Evolutionary conservation across 116 monocot genomes (phyloP).

Genomic region (Trichopus zeylanicus): DNA sequence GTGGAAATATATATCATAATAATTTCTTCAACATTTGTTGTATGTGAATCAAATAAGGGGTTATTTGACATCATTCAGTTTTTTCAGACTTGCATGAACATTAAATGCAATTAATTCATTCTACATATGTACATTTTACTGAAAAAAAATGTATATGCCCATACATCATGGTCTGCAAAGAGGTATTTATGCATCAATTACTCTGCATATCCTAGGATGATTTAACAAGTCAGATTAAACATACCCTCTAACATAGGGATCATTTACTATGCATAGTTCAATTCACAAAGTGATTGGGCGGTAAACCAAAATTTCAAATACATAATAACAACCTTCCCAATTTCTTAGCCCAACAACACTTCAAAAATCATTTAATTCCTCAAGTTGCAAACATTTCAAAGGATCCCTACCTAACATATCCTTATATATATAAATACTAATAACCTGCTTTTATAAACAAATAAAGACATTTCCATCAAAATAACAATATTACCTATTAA

Average conservation of each 20-base stretch:
- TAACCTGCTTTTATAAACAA: constrained; percentile 29
- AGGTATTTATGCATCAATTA: background rate
- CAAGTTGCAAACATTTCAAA: constrained; percentile 32
- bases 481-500: background rate
- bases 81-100: too few species aligned
- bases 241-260: constrained; percentile 92
- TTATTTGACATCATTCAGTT: too few species aligned
- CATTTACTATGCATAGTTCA: constrained; percentile 55
- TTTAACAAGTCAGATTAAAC: constrained; percentile 1
- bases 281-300: constrained; percentile 49
- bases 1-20: too few species aligned
- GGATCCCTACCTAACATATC: constrained; percentile 28
- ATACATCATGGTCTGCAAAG: background rate
- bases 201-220: too few species aligned
- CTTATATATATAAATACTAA: constrained; percentile 38
- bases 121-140: too few species aligned
- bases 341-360: constrained; percentile 42
- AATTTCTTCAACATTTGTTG: too few species aligned
- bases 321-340: constrained; percentile 77
- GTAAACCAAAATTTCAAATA: constrained; percentile 67
- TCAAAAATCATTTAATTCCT: constrained; percentile 73
- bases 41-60: too few species aligned
- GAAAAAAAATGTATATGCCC: background rate
- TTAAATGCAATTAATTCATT: too few species aligned
- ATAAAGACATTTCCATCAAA: background rate